These are phyloP conservation scores for Suillus clintonianus DNA, from an alignment of 768 basidiomycete genomes.

Conservation along the genomic window DNA sequence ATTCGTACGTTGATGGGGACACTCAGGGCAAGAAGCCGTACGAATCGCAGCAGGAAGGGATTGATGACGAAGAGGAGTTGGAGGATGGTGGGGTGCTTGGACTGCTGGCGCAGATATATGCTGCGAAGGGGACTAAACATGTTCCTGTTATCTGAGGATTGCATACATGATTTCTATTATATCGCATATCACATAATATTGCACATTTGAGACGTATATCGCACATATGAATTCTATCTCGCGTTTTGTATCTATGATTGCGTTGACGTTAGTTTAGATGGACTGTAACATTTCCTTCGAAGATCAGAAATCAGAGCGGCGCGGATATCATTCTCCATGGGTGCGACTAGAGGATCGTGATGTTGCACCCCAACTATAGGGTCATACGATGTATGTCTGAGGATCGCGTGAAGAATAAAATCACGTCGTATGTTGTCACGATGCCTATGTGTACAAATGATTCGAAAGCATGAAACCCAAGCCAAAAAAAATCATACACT, in stretches of 20 bases:
- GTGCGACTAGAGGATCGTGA: not conserved
- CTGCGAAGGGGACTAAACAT: constrained; percentile 50
- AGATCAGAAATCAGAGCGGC: not conserved
- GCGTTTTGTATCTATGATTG: not conserved
- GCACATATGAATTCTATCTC: not conserved
- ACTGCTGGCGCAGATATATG: constrained; percentile 85
- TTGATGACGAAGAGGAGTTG: constrained; percentile 62
- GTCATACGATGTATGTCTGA: not conserved
- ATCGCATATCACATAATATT: not conserved
- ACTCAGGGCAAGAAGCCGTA: constrained; percentile 40
- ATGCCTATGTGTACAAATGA: too few species aligned
- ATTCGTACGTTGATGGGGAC: constrained; percentile 75
- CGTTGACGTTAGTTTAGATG: not conserved
- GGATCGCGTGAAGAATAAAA: not conserved
- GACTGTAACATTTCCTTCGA: not conserved
- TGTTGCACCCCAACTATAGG: not conserved
- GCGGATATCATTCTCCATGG: not conserved
- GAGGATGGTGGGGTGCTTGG: constrained; percentile 86
- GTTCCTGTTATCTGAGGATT: constrained; percentile 44
- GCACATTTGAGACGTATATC: not conserved
- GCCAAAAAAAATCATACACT: not conserved
- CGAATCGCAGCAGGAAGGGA: constrained; percentile 46
- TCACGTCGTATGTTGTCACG: not conserved
- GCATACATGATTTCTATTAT: not conserved
- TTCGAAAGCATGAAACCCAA: not conserved